Evolutionary conservation across 2,329 filamentous ascomycete genomes (phyloP), one percentile per base, ranked within the genome.

Genomic region (Colletotrichum falcatum): DNA sequence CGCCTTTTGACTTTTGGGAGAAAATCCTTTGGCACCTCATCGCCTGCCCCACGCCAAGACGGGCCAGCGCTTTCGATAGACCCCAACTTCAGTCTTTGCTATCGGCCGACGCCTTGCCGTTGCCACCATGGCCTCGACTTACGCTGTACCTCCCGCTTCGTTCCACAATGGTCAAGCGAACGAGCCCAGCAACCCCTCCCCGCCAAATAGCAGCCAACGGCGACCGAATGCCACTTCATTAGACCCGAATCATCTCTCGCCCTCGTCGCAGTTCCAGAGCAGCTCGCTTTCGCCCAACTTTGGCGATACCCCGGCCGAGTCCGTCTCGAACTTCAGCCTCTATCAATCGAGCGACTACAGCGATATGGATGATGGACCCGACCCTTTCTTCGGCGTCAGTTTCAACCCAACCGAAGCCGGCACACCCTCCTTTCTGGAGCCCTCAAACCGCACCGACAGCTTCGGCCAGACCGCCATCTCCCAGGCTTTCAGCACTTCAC

Each of bases 381-480:
- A 89, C 73, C 83, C 85, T 18, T 87, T 87, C 79, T 86, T 85
- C 66, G 84, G 83, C 65, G 79, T 83, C 70, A 80, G 87, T 77
- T 87, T 88, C 72, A 80, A 80, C 76, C 77, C 80, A 72, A 55
- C 78, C 46, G 81, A 84, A 23, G 80, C 77, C 49, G 81, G 79
- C 59, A 81, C 79, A 2, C 84, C 86, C 12, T 81, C 81, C 18
- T 87, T 88, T 67, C 74, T 88, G 12, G 82, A 80, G 33, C 73
- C 65, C 74, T 51, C 73, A 65, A 56, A 61, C 28, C 67, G 67
- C 23, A 63, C 67, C 58, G 71, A 66, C 33, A 72, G 66, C 39
- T 73, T 75, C 44, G 65, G 66, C 56, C 70, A 75, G 48, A 54
- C 66, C 18, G 44, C 59, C 30, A 23, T 54, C 42, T 28, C 65